These are phyloP conservation scores for Diplodia intermedia DNA, from an alignment of 2,329 filamentous ascomycete genomes.

Conservation along the genomic window DNA sequence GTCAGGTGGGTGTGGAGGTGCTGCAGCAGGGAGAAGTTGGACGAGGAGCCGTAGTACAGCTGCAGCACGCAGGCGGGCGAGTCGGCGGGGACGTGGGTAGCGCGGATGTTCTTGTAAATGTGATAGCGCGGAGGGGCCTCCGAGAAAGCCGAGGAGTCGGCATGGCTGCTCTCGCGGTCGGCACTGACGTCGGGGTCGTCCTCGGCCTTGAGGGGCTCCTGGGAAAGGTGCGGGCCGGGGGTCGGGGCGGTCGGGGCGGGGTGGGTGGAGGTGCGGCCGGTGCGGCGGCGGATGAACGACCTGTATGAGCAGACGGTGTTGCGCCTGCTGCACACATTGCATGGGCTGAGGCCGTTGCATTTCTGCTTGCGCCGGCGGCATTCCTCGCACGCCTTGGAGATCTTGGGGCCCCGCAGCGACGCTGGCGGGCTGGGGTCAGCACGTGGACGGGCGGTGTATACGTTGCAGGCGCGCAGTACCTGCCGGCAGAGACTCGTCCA, in stretches of 20 bases:
- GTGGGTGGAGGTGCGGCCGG: conserved; percentile 17
- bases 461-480: conserved; percentile 15
- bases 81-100: conserved; percentile 25
- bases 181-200: conserved; percentile 6
- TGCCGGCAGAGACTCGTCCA: conserved; percentile 26
- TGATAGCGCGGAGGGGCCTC: conserved; percentile 32
- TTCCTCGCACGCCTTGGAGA: conserved; percentile 33
- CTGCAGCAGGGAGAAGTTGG: conserved; percentile 32
- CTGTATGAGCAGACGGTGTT: conserved; percentile 31
- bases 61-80: conserved; percentile 32
- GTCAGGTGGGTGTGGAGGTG: conserved; percentile 32
- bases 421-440: conserved; percentile 8
- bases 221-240: neutral
- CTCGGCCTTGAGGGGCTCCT: neutral
- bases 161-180: conserved; percentile 27
- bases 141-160: conserved; percentile 23
- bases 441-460: neutral
- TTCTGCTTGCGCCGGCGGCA: conserved; percentile 32
- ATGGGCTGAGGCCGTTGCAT: conserved; percentile 33
- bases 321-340: conserved; percentile 30
- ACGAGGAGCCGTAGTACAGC: conserved; percentile 33
- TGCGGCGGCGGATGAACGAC: conserved; percentile 29
- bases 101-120: conserved; percentile 32
- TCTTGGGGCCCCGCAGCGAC: conserved; percentile 32
- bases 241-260: neutral